Percentiles rank a stretch among this genome's conserved stretches.
Evolutionary conservation across 768 basidiomycete genomes (phyloP).

Genomic region (Tylopilus sp.): DNA sequence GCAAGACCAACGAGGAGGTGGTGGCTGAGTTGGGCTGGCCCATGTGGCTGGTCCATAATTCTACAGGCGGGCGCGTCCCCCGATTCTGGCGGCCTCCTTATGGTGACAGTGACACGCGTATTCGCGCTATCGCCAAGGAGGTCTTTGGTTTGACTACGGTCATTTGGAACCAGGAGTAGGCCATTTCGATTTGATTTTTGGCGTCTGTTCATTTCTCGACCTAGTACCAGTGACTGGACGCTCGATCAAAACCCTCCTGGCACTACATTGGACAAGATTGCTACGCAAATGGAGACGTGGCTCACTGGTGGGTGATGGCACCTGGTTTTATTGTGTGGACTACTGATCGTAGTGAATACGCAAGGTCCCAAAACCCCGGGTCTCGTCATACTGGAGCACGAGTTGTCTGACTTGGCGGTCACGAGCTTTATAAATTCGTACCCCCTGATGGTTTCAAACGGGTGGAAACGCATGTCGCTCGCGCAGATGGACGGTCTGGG

Average conservation of each 20-base stretch:
- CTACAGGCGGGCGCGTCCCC: conserved; percentile 72
- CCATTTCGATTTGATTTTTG: background rate
- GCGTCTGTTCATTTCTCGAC: background rate
- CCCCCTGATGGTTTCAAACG: conserved; percentile 58
- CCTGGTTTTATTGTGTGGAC: background rate
- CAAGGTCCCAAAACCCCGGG: conserved; percentile 72
- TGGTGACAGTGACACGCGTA: conserved; percentile 81
- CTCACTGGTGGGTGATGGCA: conserved; percentile 40
- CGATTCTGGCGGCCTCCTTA: conserved; percentile 87
- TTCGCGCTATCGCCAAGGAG: conserved; percentile 79
- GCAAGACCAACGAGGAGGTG: conserved; percentile 63
- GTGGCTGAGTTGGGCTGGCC: conserved; percentile 79
- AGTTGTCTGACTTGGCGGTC: conserved; percentile 59
- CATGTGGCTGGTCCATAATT: conserved; percentile 73
- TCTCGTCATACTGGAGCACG: conserved; percentile 83
- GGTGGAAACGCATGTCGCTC: conserved; percentile 68
- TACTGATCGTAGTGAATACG: background rate
- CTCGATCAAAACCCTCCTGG: conserved; percentile 37
- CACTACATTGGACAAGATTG: conserved; percentile 48
- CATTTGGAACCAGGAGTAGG: conserved; percentile 88
- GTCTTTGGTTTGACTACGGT: conserved; percentile 85
- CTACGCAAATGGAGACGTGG: conserved; percentile 52
- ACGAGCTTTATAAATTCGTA: conserved; percentile 63
- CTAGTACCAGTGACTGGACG: conserved; percentile 76
- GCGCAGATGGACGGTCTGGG: conserved; percentile 40